Evolutionary conservation across 805 yeast genomes (phyloP).

Genomic region (Kuraishia cidri): DNA sequence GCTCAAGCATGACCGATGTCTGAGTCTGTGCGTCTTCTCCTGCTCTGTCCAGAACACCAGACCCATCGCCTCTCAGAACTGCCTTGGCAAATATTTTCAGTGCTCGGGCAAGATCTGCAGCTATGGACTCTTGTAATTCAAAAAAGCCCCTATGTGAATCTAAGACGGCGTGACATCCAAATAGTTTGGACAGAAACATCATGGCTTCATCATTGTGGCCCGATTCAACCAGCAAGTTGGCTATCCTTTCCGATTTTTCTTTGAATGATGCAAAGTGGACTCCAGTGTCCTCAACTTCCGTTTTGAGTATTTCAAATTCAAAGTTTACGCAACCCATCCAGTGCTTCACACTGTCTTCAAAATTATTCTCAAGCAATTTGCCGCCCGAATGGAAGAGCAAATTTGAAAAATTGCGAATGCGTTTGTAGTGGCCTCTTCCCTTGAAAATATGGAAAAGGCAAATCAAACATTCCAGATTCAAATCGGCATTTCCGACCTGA

Average conservation of each 20-base stretch:
- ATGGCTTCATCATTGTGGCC: slow-evolving; percentile 8
- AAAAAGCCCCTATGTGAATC: too few relatives aligned
- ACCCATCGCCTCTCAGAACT: too few relatives aligned
- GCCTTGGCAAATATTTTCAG: too few relatives aligned
- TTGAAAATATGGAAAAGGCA: neutral
- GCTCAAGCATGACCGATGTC: too few relatives aligned
- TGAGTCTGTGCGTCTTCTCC: too few relatives aligned
- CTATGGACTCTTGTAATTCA: too few relatives aligned
- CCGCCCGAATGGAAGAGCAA: slow-evolving; percentile 31
- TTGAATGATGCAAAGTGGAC: slow-evolving; percentile 8
- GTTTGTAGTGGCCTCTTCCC: slow-evolving; percentile 12
- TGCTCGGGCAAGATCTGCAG: too few relatives aligned
- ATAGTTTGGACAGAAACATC: neutral
- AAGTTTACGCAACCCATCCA: slow-evolving; percentile 20
- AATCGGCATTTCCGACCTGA: neutral
- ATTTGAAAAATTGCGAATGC: slow-evolving; percentile 38
- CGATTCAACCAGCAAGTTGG: slow-evolving; percentile 17
- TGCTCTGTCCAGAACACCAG: too few relatives aligned
- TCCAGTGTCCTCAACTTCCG: neutral
- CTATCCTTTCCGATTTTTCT: slow-evolving; percentile 23
- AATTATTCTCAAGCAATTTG: slow-evolving; percentile 7
- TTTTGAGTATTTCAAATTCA: slow-evolving; percentile 13
- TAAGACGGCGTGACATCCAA: too few relatives aligned
- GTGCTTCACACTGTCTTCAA: slow-evolving; percentile 7
- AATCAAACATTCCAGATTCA: neutral